Evolutionary conservation across 257 asterid species (phyloP).

Genomic region (Solanum stenotomum): DNA sequence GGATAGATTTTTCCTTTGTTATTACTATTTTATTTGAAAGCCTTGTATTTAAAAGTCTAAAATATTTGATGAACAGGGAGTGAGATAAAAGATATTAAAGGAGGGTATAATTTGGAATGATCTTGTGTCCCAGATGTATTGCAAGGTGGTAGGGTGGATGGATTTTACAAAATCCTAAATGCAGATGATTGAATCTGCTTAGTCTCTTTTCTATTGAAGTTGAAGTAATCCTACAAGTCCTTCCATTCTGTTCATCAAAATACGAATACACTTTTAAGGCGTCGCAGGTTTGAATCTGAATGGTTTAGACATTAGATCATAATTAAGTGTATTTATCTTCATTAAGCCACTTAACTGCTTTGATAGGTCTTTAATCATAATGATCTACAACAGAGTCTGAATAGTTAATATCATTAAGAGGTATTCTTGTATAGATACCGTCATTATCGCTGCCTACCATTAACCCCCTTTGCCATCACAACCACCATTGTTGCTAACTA

Average conservation of each 20-base stretch:
- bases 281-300: too few relatives aligned
- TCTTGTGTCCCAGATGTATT: not conserved
- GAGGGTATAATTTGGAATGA: not conserved
- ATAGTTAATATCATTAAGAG: not conserved
- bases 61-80: not conserved
- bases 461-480: not conserved
- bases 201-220: not conserved
- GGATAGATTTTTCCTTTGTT: not conserved
- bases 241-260: not conserved
- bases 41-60: not conserved
- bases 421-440: not conserved
- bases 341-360: not conserved
- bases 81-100: not conserved
- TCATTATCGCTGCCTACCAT: not conserved
- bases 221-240: not conserved
- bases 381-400: not conserved
- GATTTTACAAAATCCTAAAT: not conserved
- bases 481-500: not conserved
- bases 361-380: not conserved
- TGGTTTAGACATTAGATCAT: too few relatives aligned
- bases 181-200: not conserved
- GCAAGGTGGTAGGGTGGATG: not conserved
- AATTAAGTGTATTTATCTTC: too few relatives aligned
- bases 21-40: not conserved
- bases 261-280: not conserved